Evolutionary conservation across 768 basidiomycete genomes (phyloP), one percentile per base, ranked within the genome.

Genomic region (Mycena indigotica): DNA sequence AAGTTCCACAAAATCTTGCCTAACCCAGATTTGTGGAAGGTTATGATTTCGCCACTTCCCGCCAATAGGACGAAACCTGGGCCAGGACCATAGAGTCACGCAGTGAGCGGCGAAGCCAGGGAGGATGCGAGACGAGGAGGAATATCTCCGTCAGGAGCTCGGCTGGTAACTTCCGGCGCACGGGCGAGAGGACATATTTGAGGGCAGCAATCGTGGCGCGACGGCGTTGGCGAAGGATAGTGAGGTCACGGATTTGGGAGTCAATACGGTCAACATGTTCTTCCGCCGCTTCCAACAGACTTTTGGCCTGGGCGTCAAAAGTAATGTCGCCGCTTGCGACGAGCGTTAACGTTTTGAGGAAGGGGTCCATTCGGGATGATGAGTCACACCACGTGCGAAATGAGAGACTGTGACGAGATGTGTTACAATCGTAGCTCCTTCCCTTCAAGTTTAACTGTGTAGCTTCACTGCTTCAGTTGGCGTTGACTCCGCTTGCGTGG

Each of bases 101-200:
- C 8, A 35, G 32, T 35, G 32, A 35, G 10, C 32, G 10, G n/a
- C n/a, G n/a, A n/a, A n/a, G n/a, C n/a, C n/a, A n/a, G n/a, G n/a
- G n/a, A n/a, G n/a, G n/a, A n/a, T n/a, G n/a, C 17, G 17, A 8
- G 32, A 17, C 8, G 10, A 35, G 17, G 17, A 38, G 19, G 23
- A 55, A 55, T 4, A 55, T 55, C 19, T 55, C 28, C 5, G 35
- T 29, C n/a, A 55, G 45, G 6, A 55, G 17, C 30, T 55, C 53
- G 4, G 45, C 2, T 10, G 53, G 53, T 17, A 55, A 45, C n/a
- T 46, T 48, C 3, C 45, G 41, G n/a, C n/a, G n/a, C 17, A 55
- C 38, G 41, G 53, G 53, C 3, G 53, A 12, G 29, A 55, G n/a
- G 6, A 28, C 29, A 23, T 23, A 2, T 35, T 21, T 5, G 17